Evolutionary conservation across 495 filamentous ascomycete species (phyloP), one percentile per base, ranked within the genome.

Genomic region (Tuber melanosporum): DNA sequence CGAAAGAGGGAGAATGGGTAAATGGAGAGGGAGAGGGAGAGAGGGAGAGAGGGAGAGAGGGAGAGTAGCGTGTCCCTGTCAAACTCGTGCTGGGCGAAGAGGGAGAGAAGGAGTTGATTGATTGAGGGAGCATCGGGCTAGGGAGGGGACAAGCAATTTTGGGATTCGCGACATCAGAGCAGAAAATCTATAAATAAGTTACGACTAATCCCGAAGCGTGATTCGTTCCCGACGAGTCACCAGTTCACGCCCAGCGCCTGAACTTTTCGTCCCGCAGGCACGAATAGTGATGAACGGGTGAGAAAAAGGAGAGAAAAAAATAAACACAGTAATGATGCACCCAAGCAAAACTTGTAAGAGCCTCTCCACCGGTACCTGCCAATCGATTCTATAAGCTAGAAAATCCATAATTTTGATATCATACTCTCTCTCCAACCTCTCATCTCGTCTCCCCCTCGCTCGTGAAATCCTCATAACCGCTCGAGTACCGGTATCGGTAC

Each of bases 101-200:
- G 22, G 22, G 49, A 15, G 57, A 15, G 57, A 62, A 32, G 57
- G 3, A 62, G 57, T 32, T 10, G 57, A 66, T 66, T 66, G 57
- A 66, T 15, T 36, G 57, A 66, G 57, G 2, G 57, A 36, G 57
- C 57, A 26, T 66, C 8, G 5, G 3, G n/a, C 10, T 0, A 32
- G 32, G 57, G 57, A 36, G 57, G 57, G 57, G 57, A 66, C 57
- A 15, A 7, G 26, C 57, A 66, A 62, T 62, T 62, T 32, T 62
- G 57, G 52, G 57, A 62, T 62, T 62, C 57, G 57, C 57, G 57
- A 62, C 57, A 62, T 62, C 10, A 62, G 10, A 62, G 32, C 12
- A 8, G 57, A 66, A 57, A 66, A 66, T 66, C 57, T 66, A 66
- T 66, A 66, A 66, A 66, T 66, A 66, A 66, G 26, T 66, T 5